Evolutionary conservation across 2,329 filamentous ascomycete genomes (phyloP).

Genomic region (Cercospora sojina): DNA sequence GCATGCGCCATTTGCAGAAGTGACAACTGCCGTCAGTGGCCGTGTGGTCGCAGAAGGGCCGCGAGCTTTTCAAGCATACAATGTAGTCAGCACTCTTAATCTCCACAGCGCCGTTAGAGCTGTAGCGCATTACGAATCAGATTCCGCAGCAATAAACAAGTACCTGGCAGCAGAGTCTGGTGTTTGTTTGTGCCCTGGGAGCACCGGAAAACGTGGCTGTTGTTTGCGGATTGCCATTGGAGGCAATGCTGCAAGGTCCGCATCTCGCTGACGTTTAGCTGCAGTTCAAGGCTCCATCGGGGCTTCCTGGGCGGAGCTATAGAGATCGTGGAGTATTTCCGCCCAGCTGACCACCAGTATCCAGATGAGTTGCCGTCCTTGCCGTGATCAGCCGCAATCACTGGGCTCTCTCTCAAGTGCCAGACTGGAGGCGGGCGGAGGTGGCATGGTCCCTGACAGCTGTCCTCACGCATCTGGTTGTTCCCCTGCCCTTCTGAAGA

Average conservation of each 20-base stretch:
- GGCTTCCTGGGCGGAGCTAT: constrained; percentile 3
- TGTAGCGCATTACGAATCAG: constrained; percentile 1
- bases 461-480: constrained; percentile 16
- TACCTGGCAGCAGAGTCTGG: background rate
- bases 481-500: background rate
- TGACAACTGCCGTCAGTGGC: background rate
- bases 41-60: background rate
- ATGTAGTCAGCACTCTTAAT: background rate
- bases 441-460: constrained; percentile 4
- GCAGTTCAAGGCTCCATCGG: constrained; percentile 13
- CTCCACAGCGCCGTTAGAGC: background rate
- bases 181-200: background rate
- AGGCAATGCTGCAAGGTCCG: constrained; percentile 7
- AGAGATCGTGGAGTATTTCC: constrained; percentile 3
- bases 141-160: background rate
- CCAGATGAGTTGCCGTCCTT: background rate
- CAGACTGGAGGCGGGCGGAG: background rate
- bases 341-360: background rate
- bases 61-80: background rate
- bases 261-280: constrained; percentile 21
- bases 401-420: background rate
- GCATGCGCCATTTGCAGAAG: background rate
- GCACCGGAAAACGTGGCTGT: constrained; percentile 8
- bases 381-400: background rate
- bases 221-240: constrained; percentile 13